Base-by-base conservation (phyloP, 169 alveolate genomes). In the Ophryocystis elektroscirrha region DNA sequence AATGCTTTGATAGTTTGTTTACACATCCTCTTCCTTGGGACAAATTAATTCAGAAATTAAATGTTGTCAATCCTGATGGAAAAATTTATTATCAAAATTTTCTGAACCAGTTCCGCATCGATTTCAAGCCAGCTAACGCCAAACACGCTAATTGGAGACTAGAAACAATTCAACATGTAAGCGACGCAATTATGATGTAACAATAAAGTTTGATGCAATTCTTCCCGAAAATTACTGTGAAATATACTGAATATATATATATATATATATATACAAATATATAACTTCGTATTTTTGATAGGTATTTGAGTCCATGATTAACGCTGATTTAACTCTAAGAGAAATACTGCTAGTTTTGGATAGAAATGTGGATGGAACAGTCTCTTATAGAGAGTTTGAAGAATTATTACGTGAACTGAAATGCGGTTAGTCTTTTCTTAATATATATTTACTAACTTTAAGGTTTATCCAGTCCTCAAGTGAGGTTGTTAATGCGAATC, bases 381-480 rank as follows among this genome's bases (percentile, higher is more conserved):
- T 74, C 12, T 71, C 83, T 5, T 70, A 67, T 58, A 25, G 78
- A 2, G 83, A 74, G 41, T 62, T 74, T 49, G 79, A 74, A 41
- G 81, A 74, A 47, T 74, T 73, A 23, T 60, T 74, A 22, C 59
- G 74, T 27, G 73, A 74, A 20, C 57, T 74, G 24, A 71, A 71
- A 24, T 56, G 59, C 18, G 69, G 74, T 59, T 43, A 32, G 63
- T 16, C 1, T 1, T 37, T 22, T 12, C 25, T 30, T n/a, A 1
- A 5, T 16, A 22, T 41, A 20, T 6, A 5, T 1, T 22, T 50
- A 26, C 38, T 18, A 26, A 1, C 5, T 20, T 7, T 9, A 53
- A 35, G 85, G 78, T 7, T 69, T 76, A 2, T 64, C 83, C 22
- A 64, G 64, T 42, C 85, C 81, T n/a, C 85, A 76, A 45, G 61